Evolutionary conservation across 345 rosid genomes (phyloP).

Genomic region (Leavenworthia alabamica): DNA sequence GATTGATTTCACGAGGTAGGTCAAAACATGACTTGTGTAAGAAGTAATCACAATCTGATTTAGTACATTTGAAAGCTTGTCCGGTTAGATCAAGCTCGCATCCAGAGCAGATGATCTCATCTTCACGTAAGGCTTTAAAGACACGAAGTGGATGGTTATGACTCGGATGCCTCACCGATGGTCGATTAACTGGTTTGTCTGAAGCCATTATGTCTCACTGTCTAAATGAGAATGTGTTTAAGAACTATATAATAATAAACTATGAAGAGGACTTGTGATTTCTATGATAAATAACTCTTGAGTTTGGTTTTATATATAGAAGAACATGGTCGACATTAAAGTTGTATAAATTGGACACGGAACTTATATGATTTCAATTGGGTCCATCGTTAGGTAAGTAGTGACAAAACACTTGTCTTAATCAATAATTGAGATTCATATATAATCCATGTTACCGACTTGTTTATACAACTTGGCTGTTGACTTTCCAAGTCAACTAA

Average conservation of each 20-base stretch:
- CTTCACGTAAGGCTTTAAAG: background rate
- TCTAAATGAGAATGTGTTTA: no score
- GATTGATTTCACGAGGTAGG: background rate
- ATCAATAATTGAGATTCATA: background rate
- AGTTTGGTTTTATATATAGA: no score
- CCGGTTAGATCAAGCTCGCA: background rate
- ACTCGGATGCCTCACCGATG: constrained; percentile 15
- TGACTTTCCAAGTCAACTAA: constrained; percentile 15
- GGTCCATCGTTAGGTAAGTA: background rate
- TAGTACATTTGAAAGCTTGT: constrained; percentile 21
- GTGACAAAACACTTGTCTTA: constrained; percentile 5
- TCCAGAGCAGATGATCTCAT: no score
- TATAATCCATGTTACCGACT: background rate
- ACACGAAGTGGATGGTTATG: constrained; percentile 15
- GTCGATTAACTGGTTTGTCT: constrained; percentile 10
- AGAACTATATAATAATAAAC: no score
- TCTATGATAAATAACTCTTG: no score
- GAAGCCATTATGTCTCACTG: constrained; percentile 11
- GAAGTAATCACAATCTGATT: constrained; percentile 19
- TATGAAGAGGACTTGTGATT: no score
- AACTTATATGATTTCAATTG: background rate
- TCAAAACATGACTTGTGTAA: constrained; percentile 30
- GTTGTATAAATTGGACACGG: no score
- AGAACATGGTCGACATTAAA: no score
- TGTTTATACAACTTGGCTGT: background rate